Base-by-base conservation (phyloP, 2,329 filamentous ascomycete genomes). In the Exophiala calicioides region DNA sequence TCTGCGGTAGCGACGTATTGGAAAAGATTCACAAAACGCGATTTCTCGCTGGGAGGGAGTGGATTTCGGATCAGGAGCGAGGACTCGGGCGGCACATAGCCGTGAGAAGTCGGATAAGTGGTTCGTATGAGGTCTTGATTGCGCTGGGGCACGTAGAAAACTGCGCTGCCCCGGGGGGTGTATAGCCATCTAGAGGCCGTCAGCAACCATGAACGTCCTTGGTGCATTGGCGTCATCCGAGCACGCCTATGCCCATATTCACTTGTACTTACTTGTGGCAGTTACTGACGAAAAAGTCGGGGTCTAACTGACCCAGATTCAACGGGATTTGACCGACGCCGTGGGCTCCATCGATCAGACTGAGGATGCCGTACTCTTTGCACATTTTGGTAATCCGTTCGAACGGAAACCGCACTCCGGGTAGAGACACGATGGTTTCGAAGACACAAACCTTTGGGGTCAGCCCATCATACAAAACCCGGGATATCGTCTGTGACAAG, bases 231-330 rank as follows among this genome's bases (percentile, higher is more conserved):
- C 13, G 8, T 13, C 19, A 18, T 45, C 18, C n/a, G 42, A 33
- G 5, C 7, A 38, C 4, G 9, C 35, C 29, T 3, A 26, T 8
- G 12, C n/a, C 13, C 1, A 47, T 55, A 10, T 19, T 27, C 21
- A 23, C 15, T 29, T 30, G 16, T 13, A 44, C 60, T 48, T 54
- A 71, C 65, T 95, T 95, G 72, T 95, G 88, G 58, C 83, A 88
- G 65, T 96, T 96, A 44, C 78, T 85, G 10, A 91, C 78, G 61
- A 94, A 88, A 69, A 95, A 96, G 66, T 96, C 90, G 0, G 89
- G 84, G 53, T 90, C 79, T 2, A 90, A 69, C 3, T 68, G 65
- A 0, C 63, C 55, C 10, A 96, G 68, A 65, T 94, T 80, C 5
- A 96, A 66, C 1, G 78, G 73, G 5, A 95, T 76, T 67, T 93